phyloP scores from a whole-genome alignment of 2,329 filamentous ascomycete genomes.

The Fonsecaea nubica region DNA sequence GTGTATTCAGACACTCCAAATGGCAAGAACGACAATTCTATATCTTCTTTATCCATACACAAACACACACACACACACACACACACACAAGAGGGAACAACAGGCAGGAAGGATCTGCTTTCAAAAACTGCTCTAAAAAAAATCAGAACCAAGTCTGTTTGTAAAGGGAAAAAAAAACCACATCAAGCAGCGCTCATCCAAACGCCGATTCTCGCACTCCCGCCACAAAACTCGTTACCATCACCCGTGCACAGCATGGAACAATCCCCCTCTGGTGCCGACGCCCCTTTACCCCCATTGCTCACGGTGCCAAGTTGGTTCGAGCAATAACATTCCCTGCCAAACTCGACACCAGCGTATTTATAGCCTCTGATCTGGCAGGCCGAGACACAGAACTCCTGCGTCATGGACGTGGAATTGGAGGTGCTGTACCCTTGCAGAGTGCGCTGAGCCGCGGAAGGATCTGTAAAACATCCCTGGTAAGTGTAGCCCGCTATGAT shows the following conservation, averaged over 20 bases:
- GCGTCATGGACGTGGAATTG: constrained; percentile 57
- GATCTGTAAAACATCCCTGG: constrained; percentile 38
- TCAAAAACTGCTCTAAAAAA: too few relatives aligned
- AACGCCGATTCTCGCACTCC: constrained; percentile 38
- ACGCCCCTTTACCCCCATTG: constrained; percentile 32
- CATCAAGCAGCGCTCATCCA: constrained; percentile 28
- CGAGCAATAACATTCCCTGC: constrained; percentile 46
- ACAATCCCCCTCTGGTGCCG: constrained; percentile 25
- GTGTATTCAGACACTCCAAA: too few relatives aligned
- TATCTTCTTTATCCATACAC: too few relatives aligned
- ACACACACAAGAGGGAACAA: too few relatives aligned
- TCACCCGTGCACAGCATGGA: constrained; percentile 40
- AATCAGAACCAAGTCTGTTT: too few relatives aligned
- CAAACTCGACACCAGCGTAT: constrained; percentile 51
- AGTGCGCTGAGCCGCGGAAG: constrained; percentile 26
- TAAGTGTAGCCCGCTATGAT: constrained; percentile 23
- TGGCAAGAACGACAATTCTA: too few relatives aligned
- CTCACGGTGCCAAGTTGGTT: constrained; percentile 38
- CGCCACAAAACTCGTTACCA: constrained; percentile 39
- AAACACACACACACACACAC: too few relatives aligned
- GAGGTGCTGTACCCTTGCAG: constrained; percentile 46
- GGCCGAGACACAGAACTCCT: constrained; percentile 42
- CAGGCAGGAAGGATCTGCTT: too few relatives aligned
- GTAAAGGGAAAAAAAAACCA: not conserved
- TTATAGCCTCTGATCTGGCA: constrained; percentile 40